Evolutionary conservation across 768 basidiomycete genomes (phyloP).

Genomic region (Trichaptum fuscoviolaceum): DNA sequence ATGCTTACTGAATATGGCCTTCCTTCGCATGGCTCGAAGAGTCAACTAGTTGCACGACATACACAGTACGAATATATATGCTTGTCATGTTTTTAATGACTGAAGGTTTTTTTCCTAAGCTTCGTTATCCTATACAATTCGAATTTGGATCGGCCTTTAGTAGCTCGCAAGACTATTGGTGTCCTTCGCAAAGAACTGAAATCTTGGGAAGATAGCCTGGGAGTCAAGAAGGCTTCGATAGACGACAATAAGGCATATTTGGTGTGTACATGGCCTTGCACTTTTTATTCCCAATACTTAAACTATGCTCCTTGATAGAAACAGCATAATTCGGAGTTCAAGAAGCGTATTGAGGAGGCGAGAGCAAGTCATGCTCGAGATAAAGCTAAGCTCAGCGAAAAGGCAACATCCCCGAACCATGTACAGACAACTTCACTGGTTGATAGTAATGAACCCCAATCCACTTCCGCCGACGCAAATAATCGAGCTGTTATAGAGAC

Average conservation of each 20-base stretch:
- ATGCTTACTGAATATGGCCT: slow-evolving; percentile 48
- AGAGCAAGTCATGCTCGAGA: slow-evolving; percentile 16
- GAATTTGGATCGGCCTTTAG: slow-evolving; percentile 53
- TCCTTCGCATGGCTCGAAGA: slow-evolving; percentile 46
- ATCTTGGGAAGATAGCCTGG: slow-evolving; percentile 50
- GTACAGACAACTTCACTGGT: not conserved
- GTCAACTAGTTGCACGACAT: slow-evolving; percentile 50
- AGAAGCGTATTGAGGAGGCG: slow-evolving; percentile 28
- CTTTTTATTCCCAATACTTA: not conserved
- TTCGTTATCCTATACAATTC: slow-evolving; percentile 70
- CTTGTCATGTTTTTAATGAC: slow-evolving; percentile 5
- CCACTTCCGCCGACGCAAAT: not conserved
- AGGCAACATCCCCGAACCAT: not conserved
- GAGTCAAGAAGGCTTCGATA: slow-evolving; percentile 13
- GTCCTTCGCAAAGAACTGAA: slow-evolving; percentile 50
- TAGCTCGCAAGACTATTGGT: slow-evolving; percentile 38
- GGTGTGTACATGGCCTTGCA: slow-evolving; percentile 22
- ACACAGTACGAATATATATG: slow-evolving; percentile 38
- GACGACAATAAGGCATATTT: slow-evolving; percentile 37
- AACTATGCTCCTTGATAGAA: slow-evolving; percentile 15
- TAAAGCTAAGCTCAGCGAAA: not conserved
- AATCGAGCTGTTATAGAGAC: not conserved
- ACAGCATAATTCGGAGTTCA: slow-evolving; percentile 27
- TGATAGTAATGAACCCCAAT: not conserved
- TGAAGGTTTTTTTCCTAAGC: slow-evolving; percentile 27